A percentile compares a stretch with the other conserved stretches of the same genome.
Conservation (phyloP, 2,329 filamentous ascomycete species). For the Hymenoscyphus fraxineus region DNA sequence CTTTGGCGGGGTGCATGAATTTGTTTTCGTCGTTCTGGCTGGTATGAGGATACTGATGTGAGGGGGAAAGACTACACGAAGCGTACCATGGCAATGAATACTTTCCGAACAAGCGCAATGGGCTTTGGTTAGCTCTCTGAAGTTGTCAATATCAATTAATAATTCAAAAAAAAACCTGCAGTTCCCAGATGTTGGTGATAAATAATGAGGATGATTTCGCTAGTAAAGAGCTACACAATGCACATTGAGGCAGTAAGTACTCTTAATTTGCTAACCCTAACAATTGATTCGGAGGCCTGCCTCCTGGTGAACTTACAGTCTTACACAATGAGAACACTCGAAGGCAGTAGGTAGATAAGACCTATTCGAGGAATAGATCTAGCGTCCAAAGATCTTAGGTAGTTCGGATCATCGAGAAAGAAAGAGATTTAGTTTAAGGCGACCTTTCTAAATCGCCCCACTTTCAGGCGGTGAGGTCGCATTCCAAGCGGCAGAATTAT, state of each 20-base stretch:
- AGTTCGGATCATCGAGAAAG: too few relatives aligned
- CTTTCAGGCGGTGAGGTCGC: not conserved
- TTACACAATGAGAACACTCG: too few relatives aligned
- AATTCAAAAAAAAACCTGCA: not conserved
- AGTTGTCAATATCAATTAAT: constrained; percentile 1
- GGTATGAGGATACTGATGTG: constrained; percentile 23
- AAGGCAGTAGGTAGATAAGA: too few relatives aligned
- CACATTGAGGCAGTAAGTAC: too few relatives aligned
- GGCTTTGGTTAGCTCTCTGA: constrained; percentile 5
- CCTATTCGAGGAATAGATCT: too few relatives aligned
- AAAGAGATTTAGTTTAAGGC: too few relatives aligned
- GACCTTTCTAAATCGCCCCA: not conserved
- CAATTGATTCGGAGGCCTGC: too few relatives aligned
- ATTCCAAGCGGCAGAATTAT: not conserved
- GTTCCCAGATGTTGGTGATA: not conserved
- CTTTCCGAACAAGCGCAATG: constrained; percentile 2
- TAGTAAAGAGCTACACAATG: not conserved
- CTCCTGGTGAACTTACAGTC: too few relatives aligned
- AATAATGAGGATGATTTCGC: not conserved
- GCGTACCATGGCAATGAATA: constrained; percentile 27
- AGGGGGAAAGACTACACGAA: constrained; percentile 14
- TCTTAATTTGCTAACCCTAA: too few relatives aligned
- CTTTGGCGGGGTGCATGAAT: constrained; percentile 15
- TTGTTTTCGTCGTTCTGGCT: constrained; percentile 6
- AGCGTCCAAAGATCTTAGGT: too few relatives aligned